A percentile compares a stretch with the other conserved stretches of the same genome.
These are phyloP conservation scores for Aspergillus sp. DNA, from an alignment of 2,329 filamentous ascomycete genomes.

Conservation along the genomic window DNA sequence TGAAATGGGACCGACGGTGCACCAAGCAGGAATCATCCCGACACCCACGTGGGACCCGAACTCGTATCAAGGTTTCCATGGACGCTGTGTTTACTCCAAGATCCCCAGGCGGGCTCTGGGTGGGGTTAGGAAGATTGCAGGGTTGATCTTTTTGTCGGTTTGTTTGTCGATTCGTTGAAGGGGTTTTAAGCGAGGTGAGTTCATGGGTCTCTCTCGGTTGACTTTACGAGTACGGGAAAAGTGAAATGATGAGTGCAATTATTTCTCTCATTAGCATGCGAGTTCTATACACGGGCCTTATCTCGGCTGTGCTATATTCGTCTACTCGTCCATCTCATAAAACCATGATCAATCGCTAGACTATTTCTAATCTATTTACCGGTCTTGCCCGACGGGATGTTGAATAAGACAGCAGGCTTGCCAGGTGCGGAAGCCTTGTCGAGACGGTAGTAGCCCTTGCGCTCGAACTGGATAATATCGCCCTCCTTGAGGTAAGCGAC, in stretches of 20 bases:
- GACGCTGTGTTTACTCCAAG: neutral
- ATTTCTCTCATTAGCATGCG: neutral
- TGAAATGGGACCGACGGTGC: neutral
- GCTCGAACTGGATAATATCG: constrained; percentile 93
- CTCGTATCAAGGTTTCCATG: neutral
- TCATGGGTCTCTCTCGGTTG: neutral
- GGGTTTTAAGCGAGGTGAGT: neutral
- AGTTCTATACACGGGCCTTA: neutral
- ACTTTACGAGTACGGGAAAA: neutral
- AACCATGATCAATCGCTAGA: neutral
- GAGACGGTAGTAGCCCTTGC: constrained; percentile 87
- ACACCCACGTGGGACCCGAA: neutral
- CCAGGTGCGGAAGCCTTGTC: constrained; percentile 64
- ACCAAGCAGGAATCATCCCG: neutral
- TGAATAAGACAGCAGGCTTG: constrained; percentile 64
- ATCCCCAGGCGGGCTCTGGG: neutral
- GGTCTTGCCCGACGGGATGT: constrained; percentile 66
- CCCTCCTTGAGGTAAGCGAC: constrained; percentile 75
- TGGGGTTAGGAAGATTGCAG: neutral
- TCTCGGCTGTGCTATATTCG: neutral
- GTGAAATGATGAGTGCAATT: neutral
- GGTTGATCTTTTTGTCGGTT: neutral
- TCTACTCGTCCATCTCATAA: constrained; percentile 3
- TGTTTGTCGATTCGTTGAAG: neutral
- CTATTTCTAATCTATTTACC: constrained; percentile 27